These are phyloP conservation scores for Gracilariopsis chorda DNA, from an alignment of 23 red algal species.

Conservation along the genomic window DNA sequence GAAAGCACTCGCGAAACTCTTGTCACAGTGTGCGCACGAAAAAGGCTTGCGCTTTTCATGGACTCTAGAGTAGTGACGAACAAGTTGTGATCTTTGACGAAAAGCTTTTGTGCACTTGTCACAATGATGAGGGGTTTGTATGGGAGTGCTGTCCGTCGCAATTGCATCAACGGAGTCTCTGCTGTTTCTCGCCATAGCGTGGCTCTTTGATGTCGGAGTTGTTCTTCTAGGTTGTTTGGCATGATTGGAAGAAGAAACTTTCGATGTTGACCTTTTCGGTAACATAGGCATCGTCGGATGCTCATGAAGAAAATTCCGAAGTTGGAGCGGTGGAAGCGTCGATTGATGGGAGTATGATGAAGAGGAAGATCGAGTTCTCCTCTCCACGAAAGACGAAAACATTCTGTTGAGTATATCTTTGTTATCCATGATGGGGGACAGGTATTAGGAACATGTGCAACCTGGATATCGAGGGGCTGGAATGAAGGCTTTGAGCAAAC, in stretches of 20 bases:
- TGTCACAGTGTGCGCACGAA: conserved; percentile 67
- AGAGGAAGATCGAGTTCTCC: conserved; percentile 4
- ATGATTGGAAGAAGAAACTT: not conserved
- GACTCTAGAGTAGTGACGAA: conserved; percentile 53
- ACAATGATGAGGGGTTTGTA: conserved; percentile 31
- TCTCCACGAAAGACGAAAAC: conserved; percentile 41
- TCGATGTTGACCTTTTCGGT: not conserved
- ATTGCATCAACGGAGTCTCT: conserved; percentile 7
- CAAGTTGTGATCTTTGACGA: conserved; percentile 49
- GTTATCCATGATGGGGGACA: conserved; percentile 10
- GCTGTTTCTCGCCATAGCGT: not conserved
- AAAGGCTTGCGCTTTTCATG: conserved; percentile 75
- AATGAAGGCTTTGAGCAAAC: too few species aligned
- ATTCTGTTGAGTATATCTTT: conserved; percentile 33
- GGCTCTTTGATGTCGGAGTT: not conserved
- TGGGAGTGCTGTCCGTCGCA: conserved; percentile 27
- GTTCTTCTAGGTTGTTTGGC: not conserved
- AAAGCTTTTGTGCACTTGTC: conserved; percentile 51
- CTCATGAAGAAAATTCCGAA: conserved; percentile 9
- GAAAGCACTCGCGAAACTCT: conserved; percentile 52
- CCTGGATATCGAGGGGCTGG: too few species aligned
- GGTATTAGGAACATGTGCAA: too few species aligned
- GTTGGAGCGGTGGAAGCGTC: conserved; percentile 2
- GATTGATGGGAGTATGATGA: not conserved
- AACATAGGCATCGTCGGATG: not conserved